Evolutionary conservation across 768 basidiomycete species (phyloP), one percentile per base, ranked within the genome.

Genomic region (Filobasidium floriforme): DNA sequence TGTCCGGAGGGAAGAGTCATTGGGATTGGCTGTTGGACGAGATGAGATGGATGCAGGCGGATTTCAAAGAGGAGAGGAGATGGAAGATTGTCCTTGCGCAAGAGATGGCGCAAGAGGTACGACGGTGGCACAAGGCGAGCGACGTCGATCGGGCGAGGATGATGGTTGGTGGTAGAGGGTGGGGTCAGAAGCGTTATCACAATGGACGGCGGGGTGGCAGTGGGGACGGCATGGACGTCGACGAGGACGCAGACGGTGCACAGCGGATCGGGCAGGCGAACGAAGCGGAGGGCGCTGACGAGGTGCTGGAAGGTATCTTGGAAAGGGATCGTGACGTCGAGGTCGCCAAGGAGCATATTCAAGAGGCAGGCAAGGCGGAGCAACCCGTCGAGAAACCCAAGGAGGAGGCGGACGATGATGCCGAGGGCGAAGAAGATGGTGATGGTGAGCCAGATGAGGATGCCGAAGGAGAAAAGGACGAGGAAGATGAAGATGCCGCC

Each of bases 1-100:
- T 87, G 1, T 81, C 82, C 1, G 73, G 76, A 54, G 65, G 63
- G 5, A 96, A 93, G 79, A 85, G 88, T 0, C 92, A 97, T 73
- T 93, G 91, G 91, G 96, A 98, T 76, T 89, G 92, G 78, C 82
- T 99, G 41, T 79, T 99, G 77, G 94, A 98, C 68, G 96, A 99
- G 79, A 92, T 97, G 92, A 90, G 88, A 85, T 99, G 96, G 96
- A 88, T 99, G 85, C 88, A 90, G 29, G 85, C 85, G 43, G 96
- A 99, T 76, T 97, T 96, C 71, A 86, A 89, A 22, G 93, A 98
- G 78, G 96, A 99, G 74, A 83, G 89, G 46, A 86, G 84, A 72
- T 98, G 92, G 92, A 98, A 98, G 77, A 80, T 88, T 51, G 87
- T 87, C 1, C 75, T 90, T 29, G 94, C 96, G 0, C 88, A 87